Conservation (phyloP, 352 stramenopile species). For the Pythium dissimile region DNA sequence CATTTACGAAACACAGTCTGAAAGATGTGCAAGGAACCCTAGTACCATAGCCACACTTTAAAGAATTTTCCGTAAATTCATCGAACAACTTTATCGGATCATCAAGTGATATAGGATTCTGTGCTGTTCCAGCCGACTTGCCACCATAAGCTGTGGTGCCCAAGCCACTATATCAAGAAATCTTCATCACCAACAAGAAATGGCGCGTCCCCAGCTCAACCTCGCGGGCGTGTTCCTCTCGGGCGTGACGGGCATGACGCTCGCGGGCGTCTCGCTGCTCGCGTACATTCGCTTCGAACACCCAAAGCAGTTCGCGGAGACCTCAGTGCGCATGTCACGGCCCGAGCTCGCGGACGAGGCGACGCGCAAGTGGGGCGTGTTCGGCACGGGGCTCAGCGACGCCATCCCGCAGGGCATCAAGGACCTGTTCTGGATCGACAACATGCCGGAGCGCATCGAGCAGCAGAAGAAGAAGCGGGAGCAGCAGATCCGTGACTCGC, state of each 20-base stretch:
- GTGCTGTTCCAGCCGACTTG: neutral
- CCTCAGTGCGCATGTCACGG: constrained; percentile 71
- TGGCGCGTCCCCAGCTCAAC: constrained; percentile 31
- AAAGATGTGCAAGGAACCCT: no score
- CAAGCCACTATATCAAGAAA: no score
- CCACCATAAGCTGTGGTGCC: no score
- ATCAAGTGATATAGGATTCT: no score
- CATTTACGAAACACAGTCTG: no score
- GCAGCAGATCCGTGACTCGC: constrained; percentile 63
- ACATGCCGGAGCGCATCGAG: constrained; percentile 70
- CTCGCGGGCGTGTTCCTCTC: constrained; percentile 63
- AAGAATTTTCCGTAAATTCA: no score
- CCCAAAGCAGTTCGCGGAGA: constrained; percentile 80
- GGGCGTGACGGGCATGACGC: constrained; percentile 75
- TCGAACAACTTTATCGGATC: no score
- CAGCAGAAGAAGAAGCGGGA: constrained; percentile 64
- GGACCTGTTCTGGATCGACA: constrained; percentile 53
- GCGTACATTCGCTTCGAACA: constrained; percentile 82
- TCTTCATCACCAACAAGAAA: neutral
- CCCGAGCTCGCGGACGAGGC: constrained; percentile 70
- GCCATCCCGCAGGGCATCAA: constrained; percentile 65
- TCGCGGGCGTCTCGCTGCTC: constrained; percentile 76
- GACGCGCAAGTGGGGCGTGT: constrained; percentile 79
- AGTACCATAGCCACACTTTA: no score
- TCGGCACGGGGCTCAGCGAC: constrained; percentile 74